Base-by-base conservation (phyloP, 2,329 filamentous ascomycete species). In the Arachnomyces sp. region DNA sequence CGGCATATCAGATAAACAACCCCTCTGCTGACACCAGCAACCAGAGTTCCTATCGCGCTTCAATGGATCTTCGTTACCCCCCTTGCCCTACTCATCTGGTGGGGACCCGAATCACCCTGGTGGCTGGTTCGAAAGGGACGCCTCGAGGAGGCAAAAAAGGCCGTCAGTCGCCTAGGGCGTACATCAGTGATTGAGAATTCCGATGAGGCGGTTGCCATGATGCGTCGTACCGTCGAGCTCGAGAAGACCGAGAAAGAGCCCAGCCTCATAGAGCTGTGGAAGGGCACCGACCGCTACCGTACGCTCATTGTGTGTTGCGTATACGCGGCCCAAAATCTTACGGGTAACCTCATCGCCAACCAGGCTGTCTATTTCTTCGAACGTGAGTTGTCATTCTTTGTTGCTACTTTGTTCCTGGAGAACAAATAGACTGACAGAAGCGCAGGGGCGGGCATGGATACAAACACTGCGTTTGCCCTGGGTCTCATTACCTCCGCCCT, bases 401-500 rank as follows among this genome's bases (percentile, higher is more conserved):
- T 25, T 25, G 9, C 21, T 25, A 25, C 5, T 25, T 25, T 25
- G 9, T 9, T 25, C 21, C 21, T 25, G 21, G 21, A 25, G 21
- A 25, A 25, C 21, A 9, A 43, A 33, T 39, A 52, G 38, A 51
- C 56, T 57, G 55, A 62, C 44, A 52, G 40, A 37, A 55, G n/a
- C 15, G 43, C 57, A 79, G 76, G 82, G 69, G 80, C 80, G 40
- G 77, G 78, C 39, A 73, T 83, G 49, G 43, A 44, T 1, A 60
- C 56, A 3, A 62, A 79, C 49, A 70, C 65, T 18, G 73, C 79
- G 3, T 82, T 82, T 53, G 72, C 71, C 29, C 66, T 82, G 12
- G 75, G 75, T 58, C 72, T 83, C 18, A 81, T 82, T 59, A 82
- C 74, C 38, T 81, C 79, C 0, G 74, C 70, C 36, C 75, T 83